Percentiles rank a stretch among this genome's conserved stretches.
phyloP scores from a whole-genome alignment of 1,139 yeast species.

The Yamadazyma conglobata region DNA sequence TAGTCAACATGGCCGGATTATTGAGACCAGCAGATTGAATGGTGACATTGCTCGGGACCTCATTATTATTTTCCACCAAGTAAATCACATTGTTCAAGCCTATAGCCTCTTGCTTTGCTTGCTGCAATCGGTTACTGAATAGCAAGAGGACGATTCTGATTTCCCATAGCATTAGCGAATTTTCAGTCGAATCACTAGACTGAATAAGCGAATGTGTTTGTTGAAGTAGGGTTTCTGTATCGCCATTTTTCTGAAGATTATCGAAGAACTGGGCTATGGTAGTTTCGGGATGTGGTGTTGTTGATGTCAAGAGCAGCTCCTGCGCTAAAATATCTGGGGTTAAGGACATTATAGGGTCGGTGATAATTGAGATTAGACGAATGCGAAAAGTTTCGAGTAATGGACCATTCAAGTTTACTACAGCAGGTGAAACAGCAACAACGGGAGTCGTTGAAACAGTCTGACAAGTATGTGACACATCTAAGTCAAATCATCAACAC shows the following conservation, averaged over 20 bases:
- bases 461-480: constrained; percentile 28
- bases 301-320: constrained; percentile 3
- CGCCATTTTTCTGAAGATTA: neutral
- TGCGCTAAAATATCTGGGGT: constrained; percentile 3
- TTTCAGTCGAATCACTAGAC: constrained; percentile 7
- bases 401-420: constrained; percentile 28
- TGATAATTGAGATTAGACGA: too few species aligned
- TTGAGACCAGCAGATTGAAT: neutral
- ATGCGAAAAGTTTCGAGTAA: too few species aligned
- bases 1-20: constrained; percentile 1
- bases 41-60: constrained; percentile 9
- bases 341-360: constrained; percentile 4
- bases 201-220: constrained; percentile 15
- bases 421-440: constrained; percentile 38
- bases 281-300: neutral
- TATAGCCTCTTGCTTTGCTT: constrained; percentile 39
- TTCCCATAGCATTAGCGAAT: constrained; percentile 33
- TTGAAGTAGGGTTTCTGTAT: neutral
- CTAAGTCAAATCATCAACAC: constrained; percentile 23
- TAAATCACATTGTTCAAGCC: constrained; percentile 36
- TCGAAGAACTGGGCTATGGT: constrained; percentile 1
- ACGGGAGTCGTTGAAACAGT: constrained; percentile 23
- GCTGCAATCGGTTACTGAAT: constrained; percentile 26
- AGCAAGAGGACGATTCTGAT: constrained; percentile 31
- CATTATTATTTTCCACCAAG: constrained; percentile 26